Percentiles rank a stretch among this genome's conserved stretches.
Evolutionary conservation across 1,139 yeast species (phyloP).

Genomic region (Candida sojae): DNA sequence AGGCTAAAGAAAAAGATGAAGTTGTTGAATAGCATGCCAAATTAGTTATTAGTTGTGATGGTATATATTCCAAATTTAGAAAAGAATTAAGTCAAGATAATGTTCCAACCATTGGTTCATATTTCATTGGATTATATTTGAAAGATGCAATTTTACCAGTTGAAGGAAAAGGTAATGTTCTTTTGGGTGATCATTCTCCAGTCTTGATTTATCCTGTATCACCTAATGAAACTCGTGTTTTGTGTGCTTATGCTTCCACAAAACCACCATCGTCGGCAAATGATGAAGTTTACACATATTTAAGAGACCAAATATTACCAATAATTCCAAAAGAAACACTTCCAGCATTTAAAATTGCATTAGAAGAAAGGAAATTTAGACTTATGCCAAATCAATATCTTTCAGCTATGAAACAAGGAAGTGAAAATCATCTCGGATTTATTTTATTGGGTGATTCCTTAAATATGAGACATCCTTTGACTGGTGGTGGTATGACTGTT

Average conservation of each 20-base stretch:
- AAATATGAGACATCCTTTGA: constrained; percentile 97
- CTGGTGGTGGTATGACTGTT: constrained; percentile 99
- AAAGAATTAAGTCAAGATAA: constrained; percentile 60
- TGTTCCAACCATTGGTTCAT: constrained; percentile 71
- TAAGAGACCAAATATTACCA: constrained; percentile 63
- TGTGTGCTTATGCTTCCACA: constrained; percentile 81
- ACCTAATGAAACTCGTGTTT: constrained; percentile 77
- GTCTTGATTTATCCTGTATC: constrained; percentile 85
- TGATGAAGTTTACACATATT: constrained; percentile 62
- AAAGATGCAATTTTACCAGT: constrained; percentile 72
- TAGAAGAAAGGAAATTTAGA: constrained; percentile 54
- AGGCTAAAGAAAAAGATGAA: constrained; percentile 32
- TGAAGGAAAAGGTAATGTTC: constrained; percentile 83
- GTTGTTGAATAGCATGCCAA: constrained; percentile 49
- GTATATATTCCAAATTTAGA: constrained; percentile 91
- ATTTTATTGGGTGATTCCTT: constrained; percentile 89
- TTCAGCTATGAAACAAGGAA: constrained; percentile 65
- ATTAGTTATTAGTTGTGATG: constrained; percentile 83
- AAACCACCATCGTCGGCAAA: constrained; percentile 69
- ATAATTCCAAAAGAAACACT: constrained; percentile 62
- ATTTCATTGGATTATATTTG: constrained; percentile 83
- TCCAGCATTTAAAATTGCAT: constrained; percentile 61
- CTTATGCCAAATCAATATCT: constrained; percentile 95
- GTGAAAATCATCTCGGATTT: constrained; percentile 65
- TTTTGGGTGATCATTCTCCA: constrained; percentile 86